A percentile compares a stretch with the other conserved stretches of the same genome.
Evolutionary conservation across 371 early-diverging fungal species (phyloP).

Genomic region (Mucor velutinosus): DNA sequence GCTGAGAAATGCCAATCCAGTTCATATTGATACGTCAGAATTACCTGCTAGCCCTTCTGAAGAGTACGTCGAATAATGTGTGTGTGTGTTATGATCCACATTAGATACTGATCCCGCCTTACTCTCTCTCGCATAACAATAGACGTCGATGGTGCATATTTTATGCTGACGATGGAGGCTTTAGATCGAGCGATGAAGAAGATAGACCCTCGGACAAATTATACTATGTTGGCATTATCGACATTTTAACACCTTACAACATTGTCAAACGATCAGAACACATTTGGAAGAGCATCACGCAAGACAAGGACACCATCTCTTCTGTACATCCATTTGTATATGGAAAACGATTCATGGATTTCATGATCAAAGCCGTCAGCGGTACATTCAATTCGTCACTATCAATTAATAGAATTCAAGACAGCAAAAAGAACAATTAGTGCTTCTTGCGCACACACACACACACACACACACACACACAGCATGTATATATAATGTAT

Average conservation of each 20-base stretch:
- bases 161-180: conserved; percentile 89
- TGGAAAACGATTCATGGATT: conserved; percentile 83
- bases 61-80: conserved; percentile 25
- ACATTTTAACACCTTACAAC: conserved; percentile 93
- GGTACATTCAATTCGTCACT: conserved; percentile 4
- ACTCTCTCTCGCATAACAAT: not conserved
- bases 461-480: no score
- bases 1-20: conserved; percentile 65
- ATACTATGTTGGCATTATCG: conserved; percentile 93
- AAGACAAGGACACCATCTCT: conserved; percentile 77
- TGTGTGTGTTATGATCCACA: no score
- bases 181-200: conserved; percentile 71
- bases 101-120: not conserved
- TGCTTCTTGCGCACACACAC: not conserved
- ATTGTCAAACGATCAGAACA: conserved; percentile 82
- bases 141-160: conserved; percentile 72
- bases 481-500: not conserved
- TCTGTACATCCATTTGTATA: conserved; percentile 88
- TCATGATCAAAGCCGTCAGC: conserved; percentile 60
- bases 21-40: conserved; percentile 52
- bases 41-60: conserved; percentile 46
- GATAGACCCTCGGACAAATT: conserved; percentile 68
- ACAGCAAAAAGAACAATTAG: not conserved
- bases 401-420: not conserved
- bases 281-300: conserved; percentile 77